These are phyloP conservation scores for Ramichloridium luteum DNA, from an alignment of 2,329 filamentous ascomycete species.

Conservation along the genomic window DNA sequence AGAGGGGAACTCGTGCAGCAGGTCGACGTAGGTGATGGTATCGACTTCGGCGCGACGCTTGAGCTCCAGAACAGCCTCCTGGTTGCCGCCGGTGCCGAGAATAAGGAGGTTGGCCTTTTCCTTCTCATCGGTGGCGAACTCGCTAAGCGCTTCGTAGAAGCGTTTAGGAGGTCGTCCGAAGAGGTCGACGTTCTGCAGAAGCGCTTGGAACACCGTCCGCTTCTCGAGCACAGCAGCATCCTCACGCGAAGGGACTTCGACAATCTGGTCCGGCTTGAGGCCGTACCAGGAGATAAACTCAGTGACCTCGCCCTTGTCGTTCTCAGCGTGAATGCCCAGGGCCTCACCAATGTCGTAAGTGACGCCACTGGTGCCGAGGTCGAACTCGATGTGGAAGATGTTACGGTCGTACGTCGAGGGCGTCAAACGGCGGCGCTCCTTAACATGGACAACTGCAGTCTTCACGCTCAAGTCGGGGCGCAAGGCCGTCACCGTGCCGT, in stretches of 20 bases:
- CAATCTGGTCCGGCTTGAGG: slow-evolving; percentile 66
- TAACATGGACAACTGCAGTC: slow-evolving; percentile 78
- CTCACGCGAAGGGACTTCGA: slow-evolving; percentile 84
- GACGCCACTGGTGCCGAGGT: slow-evolving; percentile 78
- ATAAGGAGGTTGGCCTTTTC: slow-evolving; percentile 71
- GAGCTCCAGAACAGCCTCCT: slow-evolving; percentile 77
- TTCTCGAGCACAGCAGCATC: slow-evolving; percentile 63
- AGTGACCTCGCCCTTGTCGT: slow-evolving; percentile 64
- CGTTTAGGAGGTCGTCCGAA: slow-evolving; percentile 94
- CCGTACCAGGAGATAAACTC: slow-evolving; percentile 87
- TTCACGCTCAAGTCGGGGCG: slow-evolving; percentile 78
- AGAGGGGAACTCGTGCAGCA: slow-evolving; percentile 79
- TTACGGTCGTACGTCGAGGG: slow-evolving; percentile 85
- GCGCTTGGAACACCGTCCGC: slow-evolving; percentile 82
- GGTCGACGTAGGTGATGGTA: slow-evolving; percentile 78
- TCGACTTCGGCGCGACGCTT: slow-evolving; percentile 86
- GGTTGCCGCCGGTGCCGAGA: slow-evolving; percentile 49
- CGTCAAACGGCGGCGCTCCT: slow-evolving; percentile 90
- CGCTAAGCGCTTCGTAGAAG: slow-evolving; percentile 87
- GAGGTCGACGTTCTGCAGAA: slow-evolving; percentile 88
- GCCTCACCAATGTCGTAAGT: slow-evolving; percentile 97
- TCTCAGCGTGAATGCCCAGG: slow-evolving; percentile 90
- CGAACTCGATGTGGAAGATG: slow-evolving; percentile 99
- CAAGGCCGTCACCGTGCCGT: slow-evolving; percentile 57
- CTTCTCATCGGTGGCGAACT: slow-evolving; percentile 68